phyloP scores from a whole-genome alignment of 1,139 yeast genomes.

The Nakaseomyces sp. region DNA sequence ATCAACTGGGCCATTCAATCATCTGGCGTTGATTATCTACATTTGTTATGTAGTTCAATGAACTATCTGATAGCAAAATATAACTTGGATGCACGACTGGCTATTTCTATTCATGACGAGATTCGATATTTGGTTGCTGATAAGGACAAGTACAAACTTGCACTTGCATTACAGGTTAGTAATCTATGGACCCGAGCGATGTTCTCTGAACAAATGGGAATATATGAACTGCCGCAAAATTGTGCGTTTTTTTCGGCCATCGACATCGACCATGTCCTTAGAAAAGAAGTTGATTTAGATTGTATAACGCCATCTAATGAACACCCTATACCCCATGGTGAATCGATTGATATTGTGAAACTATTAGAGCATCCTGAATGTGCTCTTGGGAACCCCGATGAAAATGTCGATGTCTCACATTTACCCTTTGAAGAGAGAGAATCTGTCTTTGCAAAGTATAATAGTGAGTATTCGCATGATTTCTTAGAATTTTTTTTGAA shows the following conservation, averaged over 20 bases:
- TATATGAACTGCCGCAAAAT: constrained; percentile 81
- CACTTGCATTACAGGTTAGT: constrained; percentile 76
- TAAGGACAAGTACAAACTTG: constrained; percentile 64
- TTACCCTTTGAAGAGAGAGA: constrained; percentile 19
- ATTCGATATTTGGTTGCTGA: constrained; percentile 71
- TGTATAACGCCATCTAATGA: constrained; percentile 89
- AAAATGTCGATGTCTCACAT: constrained; percentile 14
- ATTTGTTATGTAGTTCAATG: constrained; percentile 79
- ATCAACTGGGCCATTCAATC: constrained; percentile 98
- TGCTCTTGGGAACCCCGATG: constrained; percentile 16
- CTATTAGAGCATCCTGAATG: constrained; percentile 37
- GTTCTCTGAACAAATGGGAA: constrained; percentile 89
- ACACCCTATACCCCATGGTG: constrained; percentile 67
- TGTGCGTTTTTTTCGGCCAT: constrained; percentile 94
- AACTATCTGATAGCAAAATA: constrained; percentile 63
- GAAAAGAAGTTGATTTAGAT: constrained; percentile 83
- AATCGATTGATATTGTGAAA: constrained; percentile 51
- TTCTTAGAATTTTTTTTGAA: constrained; percentile 23
- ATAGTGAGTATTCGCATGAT: constrained; percentile 21
- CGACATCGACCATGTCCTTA: constrained; percentile 76
- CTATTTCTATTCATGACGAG: constrained; percentile 93
- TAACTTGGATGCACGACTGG: constrained; percentile 65
- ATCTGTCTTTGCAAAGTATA: constrained; percentile 26
- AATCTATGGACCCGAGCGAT: constrained; percentile 95
- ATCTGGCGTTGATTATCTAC: constrained; percentile 94